Conservation (phyloP, 805 yeast species). For the Candida michaelii region DNA sequence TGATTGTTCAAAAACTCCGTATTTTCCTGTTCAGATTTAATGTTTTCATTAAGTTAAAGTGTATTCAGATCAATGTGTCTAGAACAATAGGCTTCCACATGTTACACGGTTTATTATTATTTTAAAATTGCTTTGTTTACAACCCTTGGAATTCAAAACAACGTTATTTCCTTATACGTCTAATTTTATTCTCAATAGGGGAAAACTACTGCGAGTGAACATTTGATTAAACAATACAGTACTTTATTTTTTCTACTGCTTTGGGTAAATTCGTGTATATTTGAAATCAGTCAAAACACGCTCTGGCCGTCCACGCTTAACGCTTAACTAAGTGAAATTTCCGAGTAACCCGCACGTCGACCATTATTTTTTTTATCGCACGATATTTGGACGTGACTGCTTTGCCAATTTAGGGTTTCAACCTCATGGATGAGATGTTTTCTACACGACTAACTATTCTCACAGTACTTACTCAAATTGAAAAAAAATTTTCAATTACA, state of each 20-base stretch:
- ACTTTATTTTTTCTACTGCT: neutral
- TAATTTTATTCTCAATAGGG: neutral
- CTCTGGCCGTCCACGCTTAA: neutral
- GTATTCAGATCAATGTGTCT: neutral
- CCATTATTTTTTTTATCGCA: neutral
- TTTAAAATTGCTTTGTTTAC: neutral
- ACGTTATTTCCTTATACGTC: neutral
- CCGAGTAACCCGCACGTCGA: neutral
- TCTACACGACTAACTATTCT: constrained; percentile 1
- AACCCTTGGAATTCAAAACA: constrained; percentile 1
- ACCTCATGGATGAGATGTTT: neutral
- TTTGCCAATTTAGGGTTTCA: constrained; percentile 5
- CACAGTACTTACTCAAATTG: constrained; percentile 1
- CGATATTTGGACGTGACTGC: constrained; percentile 1
- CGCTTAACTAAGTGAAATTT: neutral
- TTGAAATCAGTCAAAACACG: too few relatives aligned
- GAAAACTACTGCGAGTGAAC: constrained; percentile 2
- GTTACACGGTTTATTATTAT: neutral
- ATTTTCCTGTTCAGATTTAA: too few relatives aligned
- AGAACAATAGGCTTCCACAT: neutral
- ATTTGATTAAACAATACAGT: neutral
- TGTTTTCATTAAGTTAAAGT: too few relatives aligned
- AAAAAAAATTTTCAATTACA: constrained; percentile 6
- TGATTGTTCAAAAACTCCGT: too few relatives aligned
- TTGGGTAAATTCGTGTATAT: neutral